Evolutionary conservation across 495 filamentous ascomycete species (phyloP).

Genomic region (Daldinia grandis): DNA sequence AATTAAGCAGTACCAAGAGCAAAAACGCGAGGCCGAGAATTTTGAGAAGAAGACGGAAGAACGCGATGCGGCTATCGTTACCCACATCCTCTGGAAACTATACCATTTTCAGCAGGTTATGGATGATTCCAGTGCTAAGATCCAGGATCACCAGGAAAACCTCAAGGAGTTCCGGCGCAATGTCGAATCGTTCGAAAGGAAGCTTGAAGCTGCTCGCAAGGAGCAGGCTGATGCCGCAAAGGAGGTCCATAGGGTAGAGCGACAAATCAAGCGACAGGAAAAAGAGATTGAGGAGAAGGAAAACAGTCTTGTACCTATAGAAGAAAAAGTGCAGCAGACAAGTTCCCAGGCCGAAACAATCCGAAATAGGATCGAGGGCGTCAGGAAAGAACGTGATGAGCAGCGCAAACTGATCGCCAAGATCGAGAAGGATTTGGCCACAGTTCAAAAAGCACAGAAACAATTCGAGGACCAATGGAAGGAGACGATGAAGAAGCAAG

Average conservation of each 20-base stretch:
- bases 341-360: constrained; percentile 72
- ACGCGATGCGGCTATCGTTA: constrained; percentile 90
- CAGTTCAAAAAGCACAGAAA: constrained; percentile 89
- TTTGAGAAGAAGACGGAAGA: constrained; percentile 89
- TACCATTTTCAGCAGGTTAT: constrained; percentile 95
- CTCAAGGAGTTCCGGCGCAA: constrained; percentile 91
- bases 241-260: constrained; percentile 83
- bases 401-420: constrained; percentile 72
- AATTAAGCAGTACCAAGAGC: constrained; percentile 95
- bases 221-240: constrained; percentile 81
- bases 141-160: constrained; percentile 93
- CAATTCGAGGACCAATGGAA: constrained; percentile 89
- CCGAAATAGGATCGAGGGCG: constrained; percentile 70
- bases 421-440: constrained; percentile 77
- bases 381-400: constrained; percentile 76
- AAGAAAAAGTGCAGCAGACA: constrained; percentile 91
- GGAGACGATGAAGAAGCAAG: constrained; percentile 82
- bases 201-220: constrained; percentile 84
- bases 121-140: constrained; percentile 88
- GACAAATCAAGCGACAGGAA: constrained; percentile 82
- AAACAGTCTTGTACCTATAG: constrained; percentile 84
- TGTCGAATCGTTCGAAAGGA: constrained; percentile 83
- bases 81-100: constrained; percentile 95
- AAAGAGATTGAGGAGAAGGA: constrained; percentile 88
- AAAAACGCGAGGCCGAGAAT: constrained; percentile 94